Evolutionary conservation across 306 rosid genomes (phyloP).

Genomic region (Ormosia emarginata): DNA sequence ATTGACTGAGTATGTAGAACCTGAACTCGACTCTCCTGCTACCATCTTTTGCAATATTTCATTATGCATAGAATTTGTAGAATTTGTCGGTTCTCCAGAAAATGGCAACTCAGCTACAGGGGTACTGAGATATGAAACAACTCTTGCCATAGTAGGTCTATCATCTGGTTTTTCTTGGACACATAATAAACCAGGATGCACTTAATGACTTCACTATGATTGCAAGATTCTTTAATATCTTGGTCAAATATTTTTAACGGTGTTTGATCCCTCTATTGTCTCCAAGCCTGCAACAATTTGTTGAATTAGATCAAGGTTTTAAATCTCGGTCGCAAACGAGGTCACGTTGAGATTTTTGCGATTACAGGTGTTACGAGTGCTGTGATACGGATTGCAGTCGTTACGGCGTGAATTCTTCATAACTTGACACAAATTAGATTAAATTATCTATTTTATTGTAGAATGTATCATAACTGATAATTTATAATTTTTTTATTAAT

Average conservation of each 20-base stretch:
- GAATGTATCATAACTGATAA: no score
- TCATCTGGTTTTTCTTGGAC: constrained; percentile 37
- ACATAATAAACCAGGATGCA: constrained; percentile 33
- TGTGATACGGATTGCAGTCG: no score
- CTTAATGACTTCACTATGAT: constrained; percentile 20
- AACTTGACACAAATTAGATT: no score
- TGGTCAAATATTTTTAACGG: constrained; percentile 31
- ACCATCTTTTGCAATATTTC: background rate
- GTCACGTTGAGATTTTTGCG: no score
- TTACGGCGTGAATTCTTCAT: no score
- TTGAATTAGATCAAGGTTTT: background rate
- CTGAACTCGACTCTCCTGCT: constrained; percentile 16
- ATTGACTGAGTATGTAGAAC: background rate
- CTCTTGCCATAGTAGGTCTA: constrained; percentile 30
- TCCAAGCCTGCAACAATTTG: constrained; percentile 43
- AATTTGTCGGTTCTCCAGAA: constrained; percentile 19
- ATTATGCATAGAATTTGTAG: background rate
- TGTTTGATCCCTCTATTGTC: constrained; percentile 36
- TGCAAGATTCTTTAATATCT: constrained; percentile 13
- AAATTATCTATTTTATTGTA: no score
- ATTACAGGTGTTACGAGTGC: no score
- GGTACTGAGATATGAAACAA: constrained; percentile 30
- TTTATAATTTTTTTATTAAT: no score
- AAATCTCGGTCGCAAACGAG: no score
- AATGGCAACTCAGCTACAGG: constrained; percentile 3